Evolutionary conservation across 2,329 filamentous ascomycete genomes (phyloP).

Genomic region (Gyromitra esculenta): DNA sequence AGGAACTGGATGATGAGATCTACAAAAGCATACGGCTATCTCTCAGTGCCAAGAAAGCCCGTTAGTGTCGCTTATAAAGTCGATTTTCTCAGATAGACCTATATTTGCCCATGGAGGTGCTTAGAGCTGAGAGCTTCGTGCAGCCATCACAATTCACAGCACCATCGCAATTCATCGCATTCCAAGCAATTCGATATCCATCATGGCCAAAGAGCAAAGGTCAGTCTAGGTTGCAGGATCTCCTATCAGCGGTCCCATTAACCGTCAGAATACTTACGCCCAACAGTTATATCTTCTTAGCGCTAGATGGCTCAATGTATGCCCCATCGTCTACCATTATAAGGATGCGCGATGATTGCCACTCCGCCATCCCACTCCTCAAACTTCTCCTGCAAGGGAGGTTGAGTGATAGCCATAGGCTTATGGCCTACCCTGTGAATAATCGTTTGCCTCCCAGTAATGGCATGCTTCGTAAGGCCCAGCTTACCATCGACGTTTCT

Average conservation of each 20-base stretch:
- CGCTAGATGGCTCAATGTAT: conserved; percentile 1
- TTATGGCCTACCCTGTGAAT: background rate
- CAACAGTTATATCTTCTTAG: background rate
- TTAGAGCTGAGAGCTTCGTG: too few species aligned
- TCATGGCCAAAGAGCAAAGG: background rate
- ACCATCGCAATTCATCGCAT: background rate
- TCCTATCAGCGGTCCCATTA: background rate
- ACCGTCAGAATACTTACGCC: background rate
- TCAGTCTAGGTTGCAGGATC: background rate
- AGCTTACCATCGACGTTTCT: background rate
- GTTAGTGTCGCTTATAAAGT: background rate
- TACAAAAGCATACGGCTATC: background rate
- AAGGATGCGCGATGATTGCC: background rate
- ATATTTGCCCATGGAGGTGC: too few species aligned
- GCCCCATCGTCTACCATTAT: background rate
- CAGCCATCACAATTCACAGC: too few species aligned
- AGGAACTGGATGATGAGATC: too few species aligned
- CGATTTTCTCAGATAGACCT: too few species aligned
- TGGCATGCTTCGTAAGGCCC: background rate
- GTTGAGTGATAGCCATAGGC: background rate
- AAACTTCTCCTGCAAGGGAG: background rate
- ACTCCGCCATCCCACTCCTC: background rate
- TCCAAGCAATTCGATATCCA: background rate
- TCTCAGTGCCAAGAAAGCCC: background rate
- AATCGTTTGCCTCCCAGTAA: background rate